A percentile compares a stretch with the other conserved stretches of the same genome.
Evolutionary conservation across 1,284 basidiomycete genomes (phyloP).

Genomic region (Pholiota adiposa): DNA sequence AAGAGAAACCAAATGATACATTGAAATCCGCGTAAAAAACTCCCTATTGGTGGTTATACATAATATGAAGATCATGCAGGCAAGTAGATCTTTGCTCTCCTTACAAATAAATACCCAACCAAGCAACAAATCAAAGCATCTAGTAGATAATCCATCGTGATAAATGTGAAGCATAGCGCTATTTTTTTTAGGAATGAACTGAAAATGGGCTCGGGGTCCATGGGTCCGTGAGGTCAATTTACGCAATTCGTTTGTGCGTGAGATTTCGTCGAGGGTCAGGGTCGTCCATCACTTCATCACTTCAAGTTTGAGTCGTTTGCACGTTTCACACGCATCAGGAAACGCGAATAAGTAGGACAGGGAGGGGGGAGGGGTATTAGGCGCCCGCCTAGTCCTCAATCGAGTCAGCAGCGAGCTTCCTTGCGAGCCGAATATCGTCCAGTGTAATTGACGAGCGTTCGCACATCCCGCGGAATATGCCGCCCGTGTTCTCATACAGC

Average conservation of each 20-base stretch:
- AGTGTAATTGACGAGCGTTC: slow-evolving; percentile 68
- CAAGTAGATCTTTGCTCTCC: too few species aligned
- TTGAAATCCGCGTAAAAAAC: too few species aligned
- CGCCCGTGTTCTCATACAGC: slow-evolving; percentile 56
- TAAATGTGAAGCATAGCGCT: too few species aligned
- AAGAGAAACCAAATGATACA: too few species aligned
- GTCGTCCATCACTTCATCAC: neutral
- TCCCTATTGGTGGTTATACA: too few species aligned
- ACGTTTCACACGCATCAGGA: too few species aligned
- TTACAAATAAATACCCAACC: too few species aligned
- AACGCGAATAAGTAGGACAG: too few species aligned
- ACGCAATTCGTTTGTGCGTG: neutral
- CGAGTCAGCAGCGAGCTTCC: slow-evolving; percentile 29
- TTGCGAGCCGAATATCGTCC: slow-evolving; percentile 60
- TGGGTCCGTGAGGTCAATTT: neutral
- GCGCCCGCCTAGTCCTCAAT: neutral
- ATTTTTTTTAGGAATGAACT: neutral
- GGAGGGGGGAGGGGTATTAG: too few species aligned
- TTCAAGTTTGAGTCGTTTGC: neutral
- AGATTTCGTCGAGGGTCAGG: neutral
- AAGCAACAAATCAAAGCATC: too few species aligned
- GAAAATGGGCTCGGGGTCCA: neutral
- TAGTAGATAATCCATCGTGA: too few species aligned
- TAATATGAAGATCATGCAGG: too few species aligned
- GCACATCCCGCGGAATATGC: slow-evolving; percentile 79